phyloP scores from a whole-genome alignment of 202 grass and related monocot genomes.

The Setaria viridis region DNA sequence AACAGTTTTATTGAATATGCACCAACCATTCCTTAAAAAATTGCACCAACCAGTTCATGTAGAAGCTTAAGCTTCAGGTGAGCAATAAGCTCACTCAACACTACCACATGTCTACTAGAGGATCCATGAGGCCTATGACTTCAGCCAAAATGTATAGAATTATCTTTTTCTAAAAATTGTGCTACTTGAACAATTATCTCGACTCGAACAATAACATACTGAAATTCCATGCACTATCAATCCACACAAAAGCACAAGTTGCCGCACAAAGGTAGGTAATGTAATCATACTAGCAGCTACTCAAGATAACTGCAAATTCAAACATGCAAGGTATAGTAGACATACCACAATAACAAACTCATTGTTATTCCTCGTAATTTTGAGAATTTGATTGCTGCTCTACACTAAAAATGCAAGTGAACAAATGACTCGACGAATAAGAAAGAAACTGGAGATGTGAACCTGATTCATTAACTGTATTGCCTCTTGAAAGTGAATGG shows the following conservation, averaged over 20 bases:
- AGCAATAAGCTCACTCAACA: not conserved
- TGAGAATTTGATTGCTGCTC: not conserved
- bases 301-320: not conserved
- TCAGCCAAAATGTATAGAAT: not conserved
- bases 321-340: not conserved
- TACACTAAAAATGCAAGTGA: not conserved
- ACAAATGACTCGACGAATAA: not conserved
- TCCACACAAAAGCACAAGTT: not conserved
- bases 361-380: not conserved
- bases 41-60: not conserved
- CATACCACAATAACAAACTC: not conserved
- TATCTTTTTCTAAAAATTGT: not conserved
- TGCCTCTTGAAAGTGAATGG: constrained; percentile 63
- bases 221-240: not conserved
- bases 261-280: not conserved
- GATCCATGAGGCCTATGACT: not conserved
- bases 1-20: not conserved
- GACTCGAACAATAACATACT: not conserved
- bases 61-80: not conserved
- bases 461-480: constrained; percentile 86
- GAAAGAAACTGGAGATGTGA: not conserved
- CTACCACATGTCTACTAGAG: not conserved
- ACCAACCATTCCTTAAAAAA: not conserved
- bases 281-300: not conserved
- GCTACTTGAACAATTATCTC: not conserved